Conservation (phyloP, 441 rosid genomes). For the Adansonia gregorii region DNA sequence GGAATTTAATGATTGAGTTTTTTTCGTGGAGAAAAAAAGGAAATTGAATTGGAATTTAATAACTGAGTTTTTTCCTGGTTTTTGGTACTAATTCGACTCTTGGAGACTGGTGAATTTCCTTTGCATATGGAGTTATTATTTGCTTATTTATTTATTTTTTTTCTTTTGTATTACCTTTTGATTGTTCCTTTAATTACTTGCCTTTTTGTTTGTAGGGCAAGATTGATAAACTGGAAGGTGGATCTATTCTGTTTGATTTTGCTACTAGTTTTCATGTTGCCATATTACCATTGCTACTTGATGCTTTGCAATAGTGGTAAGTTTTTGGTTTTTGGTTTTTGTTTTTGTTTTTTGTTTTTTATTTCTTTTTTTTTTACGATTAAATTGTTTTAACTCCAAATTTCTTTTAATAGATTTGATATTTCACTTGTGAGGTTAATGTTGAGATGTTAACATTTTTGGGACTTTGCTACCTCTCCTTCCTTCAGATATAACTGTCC, state of each 20-base stretch:
- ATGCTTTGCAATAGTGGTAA: constrained; percentile 92
- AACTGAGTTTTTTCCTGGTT: neutral
- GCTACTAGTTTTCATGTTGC: constrained; percentile 92
- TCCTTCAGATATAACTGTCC: neutral
- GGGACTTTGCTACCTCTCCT: neutral
- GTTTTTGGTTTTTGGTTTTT: constrained; percentile 23
- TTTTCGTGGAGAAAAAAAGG: neutral
- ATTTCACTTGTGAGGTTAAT: constrained; percentile 10
- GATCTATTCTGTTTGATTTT: constrained; percentile 91
- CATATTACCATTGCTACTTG: constrained; percentile 96
- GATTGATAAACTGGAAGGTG: constrained; percentile 97
- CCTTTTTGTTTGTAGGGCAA: constrained; percentile 57
- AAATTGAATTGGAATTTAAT: constrained; percentile 5
- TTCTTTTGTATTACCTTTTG: neutral
- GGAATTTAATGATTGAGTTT: neutral
- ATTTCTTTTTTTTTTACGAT: neutral
- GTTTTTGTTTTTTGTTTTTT: too few species aligned
- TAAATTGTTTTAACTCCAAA: constrained; percentile 2
- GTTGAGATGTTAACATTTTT: constrained; percentile 6
- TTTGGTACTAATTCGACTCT: neutral
- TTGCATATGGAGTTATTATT: constrained; percentile 3
- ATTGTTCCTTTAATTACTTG: neutral
- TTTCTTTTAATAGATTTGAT: constrained; percentile 8
- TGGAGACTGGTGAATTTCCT: constrained; percentile 3
- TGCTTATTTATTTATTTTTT: neutral